Conservation (phyloP, 2,329 filamentous ascomycete species). For the Aspergillus brasiliensis region DNA sequence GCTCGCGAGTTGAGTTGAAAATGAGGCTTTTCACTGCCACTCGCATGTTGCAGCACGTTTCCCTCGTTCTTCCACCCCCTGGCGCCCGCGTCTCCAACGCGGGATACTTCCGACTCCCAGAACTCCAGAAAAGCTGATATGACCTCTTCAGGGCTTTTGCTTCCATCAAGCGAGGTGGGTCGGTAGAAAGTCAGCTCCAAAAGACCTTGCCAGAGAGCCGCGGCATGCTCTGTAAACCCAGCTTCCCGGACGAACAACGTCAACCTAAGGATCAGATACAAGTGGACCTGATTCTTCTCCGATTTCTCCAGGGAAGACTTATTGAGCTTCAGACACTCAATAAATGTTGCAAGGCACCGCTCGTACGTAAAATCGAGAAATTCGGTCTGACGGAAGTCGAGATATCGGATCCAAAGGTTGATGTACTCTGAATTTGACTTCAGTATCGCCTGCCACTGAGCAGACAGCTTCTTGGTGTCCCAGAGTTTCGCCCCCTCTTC, state of each 20-base stretch:
- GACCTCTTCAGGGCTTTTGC: slow-evolving; percentile 14
- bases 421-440: slow-evolving; percentile 60
- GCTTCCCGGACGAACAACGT: slow-evolving; percentile 74
- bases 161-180: slow-evolving; percentile 43
- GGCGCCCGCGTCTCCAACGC: slow-evolving; percentile 73
- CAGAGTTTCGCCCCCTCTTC: slow-evolving; percentile 73
- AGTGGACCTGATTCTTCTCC: slow-evolving; percentile 44
- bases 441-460: slow-evolving; percentile 67
- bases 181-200: slow-evolving; percentile 71
- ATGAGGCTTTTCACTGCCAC: slow-evolving; percentile 27
- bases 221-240: slow-evolving; percentile 75
- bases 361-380: slow-evolving; percentile 70
- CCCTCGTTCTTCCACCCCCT: slow-evolving; percentile 63
- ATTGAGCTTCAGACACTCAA: slow-evolving; percentile 57
- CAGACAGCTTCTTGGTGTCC: slow-evolving; percentile 62
- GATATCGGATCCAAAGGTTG: slow-evolving; percentile 70
- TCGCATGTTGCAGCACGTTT: slow-evolving; percentile 36
- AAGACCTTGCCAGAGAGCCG: slow-evolving; percentile 79
- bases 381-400: slow-evolving; percentile 71
- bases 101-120: slow-evolving; percentile 81
- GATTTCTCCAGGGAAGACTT: slow-evolving; percentile 19
- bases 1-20: slow-evolving; percentile 26
- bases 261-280: slow-evolving; percentile 74
- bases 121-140: slow-evolving; percentile 65
- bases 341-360: slow-evolving; percentile 60